Percentiles rank a stretch among this genome's conserved stretches.
Conservation (phyloP, 1,139 yeast genomes). For the Debaryomyces psychrophilus region DNA sequence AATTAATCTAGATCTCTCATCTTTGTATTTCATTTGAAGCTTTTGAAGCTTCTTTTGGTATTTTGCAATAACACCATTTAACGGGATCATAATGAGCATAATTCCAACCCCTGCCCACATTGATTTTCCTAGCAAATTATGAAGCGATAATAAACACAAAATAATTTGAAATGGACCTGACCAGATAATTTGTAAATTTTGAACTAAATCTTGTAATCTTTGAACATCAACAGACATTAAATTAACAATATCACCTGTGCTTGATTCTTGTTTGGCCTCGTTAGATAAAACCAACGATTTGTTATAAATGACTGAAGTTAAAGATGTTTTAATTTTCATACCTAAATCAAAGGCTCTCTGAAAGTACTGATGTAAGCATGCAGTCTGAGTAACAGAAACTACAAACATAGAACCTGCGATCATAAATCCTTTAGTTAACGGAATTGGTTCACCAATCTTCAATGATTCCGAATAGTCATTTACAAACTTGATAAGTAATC, state of each 20-base stretch:
- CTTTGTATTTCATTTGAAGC: constrained; percentile 50
- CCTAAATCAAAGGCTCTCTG: constrained; percentile 88
- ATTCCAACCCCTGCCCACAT: constrained; percentile 98
- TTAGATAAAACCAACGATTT: constrained; percentile 81
- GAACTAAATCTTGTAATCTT: constrained; percentile 86
- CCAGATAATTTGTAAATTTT: constrained; percentile 87
- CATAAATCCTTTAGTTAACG: constrained; percentile 80
- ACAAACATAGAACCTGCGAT: constrained; percentile 83
- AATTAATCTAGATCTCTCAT: constrained; percentile 58
- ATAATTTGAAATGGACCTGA: constrained; percentile 94
- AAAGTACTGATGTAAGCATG: constrained; percentile 88
- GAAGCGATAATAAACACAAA: constrained; percentile 75
- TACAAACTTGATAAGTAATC: constrained; percentile 77
- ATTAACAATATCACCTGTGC: constrained; percentile 97
- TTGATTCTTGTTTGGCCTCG: constrained; percentile 76
- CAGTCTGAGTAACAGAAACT: constrained; percentile 82
- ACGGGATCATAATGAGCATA: constrained; percentile 82
- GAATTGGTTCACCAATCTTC: constrained; percentile 44
- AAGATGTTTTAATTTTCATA: constrained; percentile 81
- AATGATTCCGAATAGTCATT: constrained; percentile 63
- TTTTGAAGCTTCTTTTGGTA: constrained; percentile 76
- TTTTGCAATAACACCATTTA: constrained; percentile 75
- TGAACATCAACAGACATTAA: constrained; percentile 97
- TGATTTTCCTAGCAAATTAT: constrained; percentile 77
- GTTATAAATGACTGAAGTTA: constrained; percentile 77